Percentiles rank a stretch among this genome's conserved stretches.
Evolutionary conservation across 2,329 filamentous ascomycete species (phyloP).

Genomic region (Scedosporium boydii): DNA sequence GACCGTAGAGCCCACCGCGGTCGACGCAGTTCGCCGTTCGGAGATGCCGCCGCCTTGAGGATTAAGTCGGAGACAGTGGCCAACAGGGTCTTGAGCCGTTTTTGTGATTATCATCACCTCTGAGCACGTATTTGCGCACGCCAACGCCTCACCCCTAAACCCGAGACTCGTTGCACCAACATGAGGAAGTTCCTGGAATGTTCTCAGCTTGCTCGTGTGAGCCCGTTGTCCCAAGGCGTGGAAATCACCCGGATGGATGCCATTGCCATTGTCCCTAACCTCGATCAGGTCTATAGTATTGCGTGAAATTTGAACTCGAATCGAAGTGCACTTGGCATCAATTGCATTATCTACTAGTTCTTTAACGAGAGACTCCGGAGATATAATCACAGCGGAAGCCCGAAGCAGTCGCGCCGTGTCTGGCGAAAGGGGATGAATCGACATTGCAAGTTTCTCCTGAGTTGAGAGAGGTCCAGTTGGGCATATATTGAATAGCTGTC

Average conservation of each 20-base stretch:
- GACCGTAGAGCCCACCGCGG: conserved; percentile 61
- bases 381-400: conserved; percentile 49
- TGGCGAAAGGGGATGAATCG: conserved; percentile 39
- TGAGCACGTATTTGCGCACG: conserved; percentile 52
- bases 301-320: conserved; percentile 54
- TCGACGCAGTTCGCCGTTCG: conserved; percentile 28
- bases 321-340: conserved; percentile 57
- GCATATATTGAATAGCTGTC: no score
- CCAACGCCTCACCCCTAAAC: conserved; percentile 67
- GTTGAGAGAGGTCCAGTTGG: not conserved
- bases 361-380: conserved; percentile 56
- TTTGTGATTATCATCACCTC: conserved; percentile 54
- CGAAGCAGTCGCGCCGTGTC: conserved; percentile 46
- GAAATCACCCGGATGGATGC: conserved; percentile 55
- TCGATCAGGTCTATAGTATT: conserved; percentile 62
- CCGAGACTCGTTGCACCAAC: conserved; percentile 55
- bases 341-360: conserved; percentile 72
- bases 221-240: conserved; percentile 52
- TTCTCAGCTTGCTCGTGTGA: conserved; percentile 63
- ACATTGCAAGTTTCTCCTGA: conserved; percentile 23
- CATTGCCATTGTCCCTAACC: conserved; percentile 64
- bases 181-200: conserved; percentile 50
- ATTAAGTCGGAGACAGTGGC: conserved; percentile 35
- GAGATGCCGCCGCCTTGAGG: conserved; percentile 20
- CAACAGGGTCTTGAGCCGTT: conserved; percentile 50